phyloP scores from a whole-genome alignment of 345 rosid genomes.

The Eucalyptus melliodora region DNA sequence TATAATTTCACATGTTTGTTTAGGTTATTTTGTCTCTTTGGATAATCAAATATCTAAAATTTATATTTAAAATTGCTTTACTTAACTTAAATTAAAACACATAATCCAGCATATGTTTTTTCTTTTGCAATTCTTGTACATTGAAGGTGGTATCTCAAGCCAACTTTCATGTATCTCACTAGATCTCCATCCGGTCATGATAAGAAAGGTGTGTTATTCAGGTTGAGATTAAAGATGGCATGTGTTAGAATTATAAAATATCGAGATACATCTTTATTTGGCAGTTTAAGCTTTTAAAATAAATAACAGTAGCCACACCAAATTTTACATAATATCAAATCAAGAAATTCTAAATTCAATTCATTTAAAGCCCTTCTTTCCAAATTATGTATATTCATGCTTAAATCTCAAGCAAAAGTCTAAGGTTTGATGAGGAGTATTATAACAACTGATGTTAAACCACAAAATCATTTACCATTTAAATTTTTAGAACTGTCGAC shows the following conservation, averaged over 20 bases:
- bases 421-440: neutral
- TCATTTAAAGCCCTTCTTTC: neutral
- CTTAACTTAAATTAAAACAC: neutral
- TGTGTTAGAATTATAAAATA: neutral
- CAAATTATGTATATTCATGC: neutral
- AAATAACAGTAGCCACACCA: no score
- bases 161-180: no score
- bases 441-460: no score
- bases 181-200: no score
- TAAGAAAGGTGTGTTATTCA: no score
- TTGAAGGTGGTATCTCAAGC: neutral
- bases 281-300: neutral
- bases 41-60: neutral
- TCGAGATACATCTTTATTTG: neutral
- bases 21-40: neutral
- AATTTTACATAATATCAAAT: neutral
- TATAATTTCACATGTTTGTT: neutral
- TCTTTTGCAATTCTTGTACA: neutral
- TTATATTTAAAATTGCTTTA: neutral
- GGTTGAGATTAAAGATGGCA: neutral
- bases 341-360: neutral
- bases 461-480: neutral
- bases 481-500: neutral
- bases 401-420: neutral
- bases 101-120: neutral